Conservation (phyloP, 2,329 filamentous ascomycete genomes). For the Alternaria alternata region DNA sequence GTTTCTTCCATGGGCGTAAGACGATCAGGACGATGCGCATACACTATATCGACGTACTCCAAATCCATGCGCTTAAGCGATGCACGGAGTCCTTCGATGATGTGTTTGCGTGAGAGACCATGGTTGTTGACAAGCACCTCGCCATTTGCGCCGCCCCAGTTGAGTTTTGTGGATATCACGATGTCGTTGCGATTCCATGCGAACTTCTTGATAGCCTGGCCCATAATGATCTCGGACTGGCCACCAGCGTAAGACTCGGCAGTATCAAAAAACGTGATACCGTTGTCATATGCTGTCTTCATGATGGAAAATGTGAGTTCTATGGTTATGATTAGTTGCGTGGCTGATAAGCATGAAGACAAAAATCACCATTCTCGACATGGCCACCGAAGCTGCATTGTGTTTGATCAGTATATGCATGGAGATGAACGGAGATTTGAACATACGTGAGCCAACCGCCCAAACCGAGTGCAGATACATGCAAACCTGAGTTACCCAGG, state of each 20-base stretch:
- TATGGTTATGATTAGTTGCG: conserved; percentile 10
- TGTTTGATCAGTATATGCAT: conserved; percentile 1
- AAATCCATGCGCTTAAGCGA: conserved; percentile 67
- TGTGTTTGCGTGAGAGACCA: conserved; percentile 74
- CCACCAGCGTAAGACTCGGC: conserved; percentile 58
- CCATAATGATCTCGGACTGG: conserved; percentile 64
- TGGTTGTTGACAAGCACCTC: conserved; percentile 67
- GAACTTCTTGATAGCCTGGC: conserved; percentile 64
- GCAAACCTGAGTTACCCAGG: conserved; percentile 75
- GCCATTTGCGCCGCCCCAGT: conserved; percentile 59
- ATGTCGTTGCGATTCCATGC: conserved; percentile 61
- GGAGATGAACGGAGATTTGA: neutral
- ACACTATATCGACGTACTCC: conserved; percentile 73
- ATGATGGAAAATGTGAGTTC: conserved; percentile 65
- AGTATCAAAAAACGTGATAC: conserved; percentile 53
- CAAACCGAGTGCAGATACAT: conserved; percentile 76
- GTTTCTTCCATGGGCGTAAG: conserved; percentile 76
- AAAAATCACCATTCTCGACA: conserved; percentile 66
- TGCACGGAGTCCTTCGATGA: conserved; percentile 71
- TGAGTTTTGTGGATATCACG: conserved; percentile 57
- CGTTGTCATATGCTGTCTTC: conserved; percentile 64
- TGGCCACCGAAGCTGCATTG: conserved; percentile 65
- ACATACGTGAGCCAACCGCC: conserved; percentile 71
- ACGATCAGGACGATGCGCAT: conserved; percentile 73
- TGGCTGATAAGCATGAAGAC: neutral